Evolutionary conservation across 2,329 filamentous ascomycete genomes (phyloP).

Genomic region (Sarocladium oryzae): DNA sequence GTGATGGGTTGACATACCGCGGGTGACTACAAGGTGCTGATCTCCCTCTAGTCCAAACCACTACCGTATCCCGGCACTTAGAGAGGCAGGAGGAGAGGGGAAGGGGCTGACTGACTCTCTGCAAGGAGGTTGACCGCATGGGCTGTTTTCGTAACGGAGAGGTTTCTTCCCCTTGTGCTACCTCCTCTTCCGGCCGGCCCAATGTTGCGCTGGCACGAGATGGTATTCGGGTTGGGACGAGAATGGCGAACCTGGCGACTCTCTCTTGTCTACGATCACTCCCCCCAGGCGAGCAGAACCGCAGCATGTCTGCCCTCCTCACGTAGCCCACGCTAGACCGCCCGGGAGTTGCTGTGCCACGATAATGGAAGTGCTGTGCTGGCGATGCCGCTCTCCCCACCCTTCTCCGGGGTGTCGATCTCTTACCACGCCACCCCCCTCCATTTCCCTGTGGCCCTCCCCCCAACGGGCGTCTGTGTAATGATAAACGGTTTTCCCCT

Average conservation of each 20-base stretch:
- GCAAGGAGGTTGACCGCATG: no score
- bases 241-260: background rate
- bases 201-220: background rate
- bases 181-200: no score
- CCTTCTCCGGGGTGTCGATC: constrained; percentile 4
- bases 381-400: background rate
- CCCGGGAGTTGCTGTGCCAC: background rate
- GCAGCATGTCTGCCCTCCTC: background rate
- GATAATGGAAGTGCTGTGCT: background rate
- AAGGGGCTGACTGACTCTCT: no score
- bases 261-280: background rate
- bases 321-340: background rate
- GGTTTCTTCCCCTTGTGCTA: no score
- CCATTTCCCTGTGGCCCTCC: background rate
- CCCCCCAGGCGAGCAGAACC: no score
- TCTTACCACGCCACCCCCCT: background rate
- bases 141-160: no score
- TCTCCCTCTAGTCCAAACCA: no score
- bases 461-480: constrained; percentile 6
- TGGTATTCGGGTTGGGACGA: background rate
- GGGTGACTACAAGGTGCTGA: no score
- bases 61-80: no score
- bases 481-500: background rate
- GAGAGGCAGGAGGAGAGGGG: no score
- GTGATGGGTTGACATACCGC: no score